Evolutionary conservation across 108 stramenopile species (phyloP), one percentile per base, ranked within the genome.

Genomic region (Nannochloropsis salina): DNA sequence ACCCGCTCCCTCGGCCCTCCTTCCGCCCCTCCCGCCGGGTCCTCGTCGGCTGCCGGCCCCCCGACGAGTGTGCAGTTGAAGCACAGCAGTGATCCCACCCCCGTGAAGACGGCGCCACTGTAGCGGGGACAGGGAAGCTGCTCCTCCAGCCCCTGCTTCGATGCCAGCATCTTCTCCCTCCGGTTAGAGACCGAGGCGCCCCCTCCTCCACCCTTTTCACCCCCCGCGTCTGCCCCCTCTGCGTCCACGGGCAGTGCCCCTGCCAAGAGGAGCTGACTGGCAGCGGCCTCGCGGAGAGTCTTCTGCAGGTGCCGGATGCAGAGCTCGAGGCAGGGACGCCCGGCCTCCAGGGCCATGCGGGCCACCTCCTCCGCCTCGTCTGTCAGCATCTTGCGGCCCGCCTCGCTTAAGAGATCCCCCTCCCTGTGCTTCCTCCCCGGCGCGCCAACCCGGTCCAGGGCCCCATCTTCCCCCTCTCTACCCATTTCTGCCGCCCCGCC

Each of bases 281-380:
- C 6, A n/a, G 61, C 61, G 6, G 61, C 61, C n/a, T 74, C 61
- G n/a, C 61, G 4, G 20, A 74, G 61, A 0, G 61, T 74, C n/a
- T 74, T 74, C 61, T 8, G 20, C 61, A 74, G n/a, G n/a, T 8
- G 61, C n/a, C 61, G 61, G n/a, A 74, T 74, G 61, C 61, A 74
- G 61, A 74, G 61, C 6, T 74, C 61, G 20, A 74, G n/a, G 3
- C 61, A 74, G n/a, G 61, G 61, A 74, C 61, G 61, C n/a, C n/a
- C 20, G 61, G 61, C 61, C n/a, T 74, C 61, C 61, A 74, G n/a
- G 5, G 61, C 61, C n/a, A 74, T 15, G 8, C 61, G 61, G n/a
- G 61, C 61, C 61, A 74, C 61, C 4, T 74, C 61, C 61, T 74
- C 61, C 61, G n/a, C 61, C 61, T 74, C 61, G n/a, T n/a, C 20